These are phyloP conservation scores for Bromus sterilis DNA, from an alignment of 176 grass and related monocot species.

Conservation along the genomic window DNA sequence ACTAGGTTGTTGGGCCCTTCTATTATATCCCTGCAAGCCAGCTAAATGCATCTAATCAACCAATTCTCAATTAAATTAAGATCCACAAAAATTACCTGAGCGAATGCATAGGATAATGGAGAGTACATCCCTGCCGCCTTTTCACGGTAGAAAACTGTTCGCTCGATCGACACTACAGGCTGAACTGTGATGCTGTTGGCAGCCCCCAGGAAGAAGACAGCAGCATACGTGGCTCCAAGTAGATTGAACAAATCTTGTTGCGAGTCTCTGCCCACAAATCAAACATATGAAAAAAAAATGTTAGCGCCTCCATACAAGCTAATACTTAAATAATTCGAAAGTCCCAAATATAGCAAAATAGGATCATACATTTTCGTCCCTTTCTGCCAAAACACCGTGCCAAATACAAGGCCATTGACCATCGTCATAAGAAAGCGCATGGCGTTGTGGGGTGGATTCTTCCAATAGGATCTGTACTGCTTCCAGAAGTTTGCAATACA, in stretches of 20 bases:
- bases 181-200: conserved; percentile 61
- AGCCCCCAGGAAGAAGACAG: conserved; percentile 75
- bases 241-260: conserved; percentile 69
- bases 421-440: conserved; percentile 72
- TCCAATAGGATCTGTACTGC: conserved; percentile 83
- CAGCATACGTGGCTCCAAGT: conserved; percentile 74
- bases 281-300: background rate
- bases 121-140: conserved; percentile 96
- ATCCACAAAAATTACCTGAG: conserved; percentile 30
- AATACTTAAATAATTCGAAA: background rate
- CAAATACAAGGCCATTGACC: conserved; percentile 69
- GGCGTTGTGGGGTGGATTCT: conserved; percentile 82
- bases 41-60: background rate
- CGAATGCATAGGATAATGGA: conserved; percentile 77
- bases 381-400: conserved; percentile 81
- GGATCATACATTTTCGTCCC: conserved; percentile 54
- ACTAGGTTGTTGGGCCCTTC: too few relatives aligned
- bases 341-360: conserved; percentile 11
- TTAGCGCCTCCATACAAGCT: conserved; percentile 9
- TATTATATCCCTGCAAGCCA: too few relatives aligned
- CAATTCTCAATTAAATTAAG: background rate
- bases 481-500: conserved; percentile 76
- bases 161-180: conserved; percentile 66
- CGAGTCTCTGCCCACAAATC: conserved; percentile 30
- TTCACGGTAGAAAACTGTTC: conserved; percentile 86